A percentile compares a stretch with the other conserved stretches of the same genome.
Conservation (phyloP, 495 filamentous ascomycete species). For the Trichocladium uniseriatum region DNA sequence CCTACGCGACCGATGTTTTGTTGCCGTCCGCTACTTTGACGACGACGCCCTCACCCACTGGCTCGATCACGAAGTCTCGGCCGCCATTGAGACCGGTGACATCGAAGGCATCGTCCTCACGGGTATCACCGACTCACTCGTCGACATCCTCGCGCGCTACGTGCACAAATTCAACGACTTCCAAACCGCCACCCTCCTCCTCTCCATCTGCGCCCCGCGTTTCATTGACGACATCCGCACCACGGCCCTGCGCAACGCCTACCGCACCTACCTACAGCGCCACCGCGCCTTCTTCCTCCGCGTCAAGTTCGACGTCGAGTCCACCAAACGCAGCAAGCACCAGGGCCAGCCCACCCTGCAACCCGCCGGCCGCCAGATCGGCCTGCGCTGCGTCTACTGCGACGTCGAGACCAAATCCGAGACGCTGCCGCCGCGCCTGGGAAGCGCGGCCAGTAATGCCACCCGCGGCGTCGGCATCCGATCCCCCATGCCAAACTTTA, state of each 20-base stretch:
- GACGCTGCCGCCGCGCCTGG: neutral
- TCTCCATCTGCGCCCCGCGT: constrained; percentile 69
- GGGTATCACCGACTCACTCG: constrained; percentile 65
- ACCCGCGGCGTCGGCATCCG: neutral
- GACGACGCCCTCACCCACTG: constrained; percentile 70
- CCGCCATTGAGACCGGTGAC: constrained; percentile 64
- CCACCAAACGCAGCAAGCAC: constrained; percentile 48
- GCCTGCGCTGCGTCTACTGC: constrained; percentile 77
- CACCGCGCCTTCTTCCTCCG: constrained; percentile 44
- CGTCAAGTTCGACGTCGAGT: constrained; percentile 55
- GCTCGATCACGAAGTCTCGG: constrained; percentile 51
- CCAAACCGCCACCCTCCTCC: constrained; percentile 79
- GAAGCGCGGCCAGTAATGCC: neutral
- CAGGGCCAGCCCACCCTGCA: constrained; percentile 55
- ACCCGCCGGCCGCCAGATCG: constrained; percentile 64
- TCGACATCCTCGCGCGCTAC: constrained; percentile 81
- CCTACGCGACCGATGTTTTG: constrained; percentile 71
- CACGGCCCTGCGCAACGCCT: constrained; percentile 69
- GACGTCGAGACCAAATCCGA: constrained; percentile 37
- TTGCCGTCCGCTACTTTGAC: constrained; percentile 74
- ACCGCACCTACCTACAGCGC: constrained; percentile 69
- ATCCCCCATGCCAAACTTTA: constrained; percentile 5
- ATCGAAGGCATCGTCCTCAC: constrained; percentile 85
- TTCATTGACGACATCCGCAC: constrained; percentile 74
- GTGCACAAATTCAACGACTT: constrained; percentile 78